A percentile compares a stretch with the other conserved stretches of the same genome.
These are phyloP conservation scores for Aspergillus amoenus DNA, from an alignment of 2,329 filamentous ascomycete species.

Conservation along the genomic window DNA sequence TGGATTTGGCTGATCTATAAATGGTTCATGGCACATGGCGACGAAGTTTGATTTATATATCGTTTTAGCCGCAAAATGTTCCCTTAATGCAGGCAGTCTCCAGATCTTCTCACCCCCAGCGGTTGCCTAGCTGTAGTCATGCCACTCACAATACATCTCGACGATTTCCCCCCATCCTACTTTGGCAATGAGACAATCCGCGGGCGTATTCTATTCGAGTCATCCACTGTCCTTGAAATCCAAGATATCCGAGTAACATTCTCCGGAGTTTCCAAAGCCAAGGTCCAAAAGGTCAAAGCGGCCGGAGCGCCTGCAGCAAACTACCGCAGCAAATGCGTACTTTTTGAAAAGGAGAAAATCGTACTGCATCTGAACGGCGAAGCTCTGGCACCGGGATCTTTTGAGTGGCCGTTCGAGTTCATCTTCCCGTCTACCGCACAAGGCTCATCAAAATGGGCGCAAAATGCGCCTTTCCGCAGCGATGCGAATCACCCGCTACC, in stretches of 20 bases:
- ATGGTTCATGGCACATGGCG: no score
- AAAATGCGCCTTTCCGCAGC: neutral
- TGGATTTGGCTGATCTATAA: no score
- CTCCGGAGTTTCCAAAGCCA: slow-evolving; percentile 15
- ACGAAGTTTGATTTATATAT: no score
- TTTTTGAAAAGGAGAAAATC: slow-evolving; percentile 17
- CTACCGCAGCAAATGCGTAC: slow-evolving; percentile 17
- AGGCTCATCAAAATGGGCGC: neutral
- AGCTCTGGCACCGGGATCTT: slow-evolving; percentile 1
- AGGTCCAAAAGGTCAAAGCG: slow-evolving; percentile 17
- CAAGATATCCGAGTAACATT: slow-evolving; percentile 12
- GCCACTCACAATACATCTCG: neutral
- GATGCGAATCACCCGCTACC: neutral
- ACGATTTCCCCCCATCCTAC: neutral
- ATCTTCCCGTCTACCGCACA: neutral
- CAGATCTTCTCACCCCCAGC: no score
- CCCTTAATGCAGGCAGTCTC: no score
- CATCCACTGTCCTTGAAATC: neutral
- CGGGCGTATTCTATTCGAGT: neutral
- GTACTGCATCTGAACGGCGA: slow-evolving; percentile 2
- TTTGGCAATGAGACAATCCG: neutral
- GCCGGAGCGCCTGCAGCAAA: slow-evolving; percentile 9
- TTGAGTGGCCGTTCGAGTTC: neutral
- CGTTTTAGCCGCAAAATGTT: no score
- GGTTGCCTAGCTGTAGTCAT: neutral